Evolutionary conservation across 2,329 filamentous ascomycete genomes (phyloP), one percentile per base, ranked within the genome.

Genomic region (Aureobasidium zeae): DNA sequence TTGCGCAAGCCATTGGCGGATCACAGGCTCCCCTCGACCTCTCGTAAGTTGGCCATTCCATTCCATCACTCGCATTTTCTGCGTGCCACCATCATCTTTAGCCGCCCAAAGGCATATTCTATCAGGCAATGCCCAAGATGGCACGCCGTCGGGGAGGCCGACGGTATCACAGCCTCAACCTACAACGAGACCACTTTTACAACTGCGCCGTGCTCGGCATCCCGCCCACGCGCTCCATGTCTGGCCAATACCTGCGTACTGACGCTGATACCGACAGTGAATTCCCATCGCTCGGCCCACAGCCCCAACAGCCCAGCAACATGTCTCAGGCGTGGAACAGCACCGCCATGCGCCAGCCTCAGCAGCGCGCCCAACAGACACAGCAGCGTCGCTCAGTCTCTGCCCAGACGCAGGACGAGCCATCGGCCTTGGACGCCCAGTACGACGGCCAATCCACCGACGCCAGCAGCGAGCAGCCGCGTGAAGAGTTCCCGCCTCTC

Each of bases 401-500:
- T 15, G 31, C 22, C 17, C 30, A 34, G 13, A 44, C 39, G 2
- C 39, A 35, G 11, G 22, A 34, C 5, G 39, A 44, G 10, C 12
- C 22, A 13, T 67, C 66, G 42, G 68, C 66, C 34, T 15, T 48
- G 16, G 49, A 76, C 48, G 76, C 74, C 52, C 67, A 74, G 26
- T 76, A 72, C 52, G 74, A 74, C 28, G 71, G 69, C 24, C 71
- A 75, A 55, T 69, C 70, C 38, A 71, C 73, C 53, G 57, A 74
- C 37, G 65, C 68, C 39, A 64, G 64, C 16, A 62, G 64, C 29
- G 61, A 60, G 28, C 73, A 76, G 49, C 71, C 72, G 30, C 71
- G 74, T 51, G 74, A 78, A 12, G 75, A 78, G 43, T 79, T 78
- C 47, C 74, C 74, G 47, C 73, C 76, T n/a, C 59, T 79, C 36